A percentile compares a stretch with the other conserved stretches of the same genome.
Conservation (phyloP, 2,329 filamentous ascomycete genomes). For the Stenocarpella maydis region DNA sequence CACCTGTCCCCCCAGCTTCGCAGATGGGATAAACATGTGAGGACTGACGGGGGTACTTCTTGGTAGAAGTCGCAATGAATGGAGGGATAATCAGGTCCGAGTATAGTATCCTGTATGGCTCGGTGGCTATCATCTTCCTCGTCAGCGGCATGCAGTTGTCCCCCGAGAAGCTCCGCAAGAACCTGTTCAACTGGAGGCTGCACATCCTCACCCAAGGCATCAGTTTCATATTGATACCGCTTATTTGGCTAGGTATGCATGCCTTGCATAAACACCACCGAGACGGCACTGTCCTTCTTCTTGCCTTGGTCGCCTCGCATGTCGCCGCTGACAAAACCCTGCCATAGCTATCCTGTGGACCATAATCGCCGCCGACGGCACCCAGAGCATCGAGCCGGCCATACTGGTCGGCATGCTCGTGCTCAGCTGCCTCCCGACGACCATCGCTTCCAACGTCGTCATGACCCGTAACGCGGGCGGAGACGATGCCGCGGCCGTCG, state of each 20-base stretch:
- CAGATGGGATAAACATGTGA: not conserved
- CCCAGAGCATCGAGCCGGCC: constrained; percentile 67
- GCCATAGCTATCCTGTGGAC: constrained; percentile 54
- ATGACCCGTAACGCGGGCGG: constrained; percentile 76
- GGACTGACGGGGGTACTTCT: not conserved
- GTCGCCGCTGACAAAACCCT: constrained; percentile 32
- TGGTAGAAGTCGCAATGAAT: constrained; percentile 55
- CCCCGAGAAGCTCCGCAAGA: constrained; percentile 65
- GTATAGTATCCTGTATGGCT: constrained; percentile 72
- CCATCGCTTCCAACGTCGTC: constrained; percentile 76
- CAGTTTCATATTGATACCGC: constrained; percentile 72
- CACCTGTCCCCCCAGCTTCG: too few relatives aligned
- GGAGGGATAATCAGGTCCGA: constrained; percentile 61
- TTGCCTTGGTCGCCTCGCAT: not conserved
- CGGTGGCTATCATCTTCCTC: constrained; percentile 74
- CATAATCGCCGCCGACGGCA: constrained; percentile 57
- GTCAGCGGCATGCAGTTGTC: constrained; percentile 75
- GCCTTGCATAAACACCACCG: not conserved
- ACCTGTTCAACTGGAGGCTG: constrained; percentile 72
- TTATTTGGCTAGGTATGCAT: constrained; percentile 65
- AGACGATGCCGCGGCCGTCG: constrained; percentile 70
- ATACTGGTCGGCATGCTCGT: constrained; percentile 74
- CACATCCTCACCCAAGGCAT: constrained; percentile 73
- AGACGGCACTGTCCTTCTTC: not conserved
- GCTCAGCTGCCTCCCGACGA: constrained; percentile 74